Evolutionary conservation across 345 rosid genomes (phyloP).

Genomic region (Sonneratia caseolaris): DNA sequence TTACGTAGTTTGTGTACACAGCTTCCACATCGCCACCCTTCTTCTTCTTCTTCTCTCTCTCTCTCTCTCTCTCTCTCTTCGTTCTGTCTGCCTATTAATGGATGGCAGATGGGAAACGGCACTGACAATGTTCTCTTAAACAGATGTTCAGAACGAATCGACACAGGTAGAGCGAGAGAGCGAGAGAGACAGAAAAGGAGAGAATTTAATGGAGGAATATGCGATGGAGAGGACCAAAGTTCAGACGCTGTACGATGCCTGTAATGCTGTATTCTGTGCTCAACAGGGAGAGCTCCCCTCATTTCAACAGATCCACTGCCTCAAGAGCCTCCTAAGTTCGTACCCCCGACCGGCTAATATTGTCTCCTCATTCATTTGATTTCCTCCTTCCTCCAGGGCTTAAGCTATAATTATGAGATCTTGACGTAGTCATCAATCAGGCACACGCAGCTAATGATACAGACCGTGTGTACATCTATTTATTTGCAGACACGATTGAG

Average conservation of each 20-base stretch:
- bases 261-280: slow-evolving; percentile 16
- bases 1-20: not conserved
- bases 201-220: not conserved
- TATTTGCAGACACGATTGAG: slow-evolving; percentile 21
- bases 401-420: too few relatives aligned
- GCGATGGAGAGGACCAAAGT: slow-evolving; percentile 20
- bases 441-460: too few relatives aligned
- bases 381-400: not conserved
- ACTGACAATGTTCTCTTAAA: not conserved
- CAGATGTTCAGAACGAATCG: not conserved
- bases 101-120: not conserved
- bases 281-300: slow-evolving; percentile 18
- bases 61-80: not conserved
- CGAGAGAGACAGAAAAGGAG: not conserved
- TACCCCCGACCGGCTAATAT: not conserved
- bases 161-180: not conserved
- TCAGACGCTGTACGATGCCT: slow-evolving; percentile 29
- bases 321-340: slow-evolving; percentile 25
- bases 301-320: slow-evolving; percentile 26
- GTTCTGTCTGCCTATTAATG: not conserved
- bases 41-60: too few relatives aligned
- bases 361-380: not conserved
- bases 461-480: not conserved
- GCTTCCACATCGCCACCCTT: not conserved
- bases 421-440: too few relatives aligned